These are phyloP conservation scores for Penicillium sp. DNA, from an alignment of 2,329 filamentous ascomycete species.

Conservation along the genomic window DNA sequence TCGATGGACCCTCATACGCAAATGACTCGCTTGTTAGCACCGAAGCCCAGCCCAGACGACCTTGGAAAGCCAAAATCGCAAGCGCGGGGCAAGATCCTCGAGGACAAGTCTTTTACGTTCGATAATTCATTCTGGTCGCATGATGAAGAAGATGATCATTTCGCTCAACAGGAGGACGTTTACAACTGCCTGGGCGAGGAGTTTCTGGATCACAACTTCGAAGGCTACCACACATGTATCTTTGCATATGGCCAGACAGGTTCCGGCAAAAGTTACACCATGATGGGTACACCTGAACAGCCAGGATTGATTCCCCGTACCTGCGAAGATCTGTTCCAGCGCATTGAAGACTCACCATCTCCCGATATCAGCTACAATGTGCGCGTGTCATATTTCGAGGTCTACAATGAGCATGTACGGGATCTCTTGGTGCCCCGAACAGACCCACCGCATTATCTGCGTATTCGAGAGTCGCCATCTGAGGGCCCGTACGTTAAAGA, in stretches of 20 bases:
- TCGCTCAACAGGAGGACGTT: slow-evolving; percentile 87
- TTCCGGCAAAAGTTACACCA: slow-evolving; percentile 97
- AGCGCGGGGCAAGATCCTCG: slow-evolving; percentile 68
- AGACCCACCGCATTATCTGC: slow-evolving; percentile 85
- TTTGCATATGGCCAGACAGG: slow-evolving; percentile 98
- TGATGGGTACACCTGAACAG: slow-evolving; percentile 85
- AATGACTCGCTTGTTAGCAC: slow-evolving; percentile 75
- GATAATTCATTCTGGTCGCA: slow-evolving; percentile 99
- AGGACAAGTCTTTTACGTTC: slow-evolving; percentile 92
- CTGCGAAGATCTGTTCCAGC: slow-evolving; percentile 92
- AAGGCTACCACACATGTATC: slow-evolving; percentile 98
- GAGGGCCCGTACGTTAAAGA: slow-evolving; percentile 98
- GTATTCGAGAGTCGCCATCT: slow-evolving; percentile 91
- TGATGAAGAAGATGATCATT: slow-evolving; percentile 73
- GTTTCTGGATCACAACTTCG: slow-evolving; percentile 98
- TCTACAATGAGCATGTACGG: slow-evolving; percentile 98
- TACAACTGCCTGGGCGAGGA: slow-evolving; percentile 94
- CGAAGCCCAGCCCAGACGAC: slow-evolving; percentile 54
- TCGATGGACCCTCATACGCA: slow-evolving; percentile 88
- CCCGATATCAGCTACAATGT: slow-evolving; percentile 96
- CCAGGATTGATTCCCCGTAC: slow-evolving; percentile 92
- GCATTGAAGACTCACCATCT: slow-evolving; percentile 80
- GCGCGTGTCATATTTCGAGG: slow-evolving; percentile 96
- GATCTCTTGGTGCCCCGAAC: slow-evolving; percentile 82
- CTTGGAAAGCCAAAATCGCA: slow-evolving; percentile 60